Percentiles rank a stretch among this genome's conserved stretches.
Conservation (phyloP, 2,329 filamentous ascomycete species). For the Aspergillus spinulosporus region DNA sequence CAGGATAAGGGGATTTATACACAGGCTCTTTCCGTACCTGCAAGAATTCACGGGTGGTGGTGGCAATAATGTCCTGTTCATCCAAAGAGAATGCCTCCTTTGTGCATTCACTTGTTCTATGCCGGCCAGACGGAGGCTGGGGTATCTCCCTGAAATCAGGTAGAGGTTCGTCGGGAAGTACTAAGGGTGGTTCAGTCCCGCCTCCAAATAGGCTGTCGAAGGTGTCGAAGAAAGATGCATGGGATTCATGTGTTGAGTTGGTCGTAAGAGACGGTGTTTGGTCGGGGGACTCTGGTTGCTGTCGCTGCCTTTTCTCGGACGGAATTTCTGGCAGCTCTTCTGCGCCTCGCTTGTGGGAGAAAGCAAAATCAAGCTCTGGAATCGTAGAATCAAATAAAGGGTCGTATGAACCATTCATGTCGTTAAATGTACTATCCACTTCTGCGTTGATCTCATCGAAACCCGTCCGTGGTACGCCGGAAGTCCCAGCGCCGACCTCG, state of each 20-base stretch:
- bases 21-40: conserved; percentile 21
- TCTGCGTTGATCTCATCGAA: background rate
- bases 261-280: conserved; percentile 23
- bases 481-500: background rate
- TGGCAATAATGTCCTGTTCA: conserved; percentile 26
- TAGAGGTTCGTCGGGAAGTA: background rate
- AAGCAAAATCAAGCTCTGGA: conserved; percentile 21
- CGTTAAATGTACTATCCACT: background rate
- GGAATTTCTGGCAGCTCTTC: conserved; percentile 21
- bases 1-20: conserved; percentile 37
- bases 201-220: conserved; percentile 25
- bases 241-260: conserved; percentile 15
- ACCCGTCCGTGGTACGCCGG: background rate
- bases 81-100: conserved; percentile 26
- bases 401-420: conserved; percentile 16
- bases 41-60: conserved; percentile 26
- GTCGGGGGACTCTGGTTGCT: conserved; percentile 16
- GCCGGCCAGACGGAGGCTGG: background rate
- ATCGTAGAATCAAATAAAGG: conserved; percentile 24
- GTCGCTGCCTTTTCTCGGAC: conserved; percentile 24
- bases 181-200: conserved; percentile 13
- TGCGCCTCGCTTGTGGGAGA: conserved; percentile 27
- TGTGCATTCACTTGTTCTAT: conserved; percentile 22
- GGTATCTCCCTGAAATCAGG: background rate
- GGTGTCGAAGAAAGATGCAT: conserved; percentile 23